Base-by-base conservation (phyloP, 768 basidiomycete genomes). In the Termitomyces sp. region DNA sequence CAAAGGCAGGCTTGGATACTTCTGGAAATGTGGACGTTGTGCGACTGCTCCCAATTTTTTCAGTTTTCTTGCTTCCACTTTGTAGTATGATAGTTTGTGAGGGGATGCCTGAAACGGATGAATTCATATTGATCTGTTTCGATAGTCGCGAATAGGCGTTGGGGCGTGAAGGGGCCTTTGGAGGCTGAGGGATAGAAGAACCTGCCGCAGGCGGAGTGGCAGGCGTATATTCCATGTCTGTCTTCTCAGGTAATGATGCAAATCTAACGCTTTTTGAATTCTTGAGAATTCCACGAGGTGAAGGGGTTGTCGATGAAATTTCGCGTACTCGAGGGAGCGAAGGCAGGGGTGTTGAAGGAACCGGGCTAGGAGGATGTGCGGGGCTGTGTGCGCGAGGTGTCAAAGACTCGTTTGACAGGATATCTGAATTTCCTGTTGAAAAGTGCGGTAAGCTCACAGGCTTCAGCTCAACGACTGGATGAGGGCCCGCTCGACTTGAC, bases 261-360 rank as follows among this genome's bases (percentile, higher is more conserved):
- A 80, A 80, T 45, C 77, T 74, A 55, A 80, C 78, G 42, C 70
- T 77, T 58, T 75, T 79, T 65, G 65, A 69, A 55, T 66, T 69
- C 57, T 75, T 76, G 36, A 76, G 65, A 34, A 76, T 74, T 39
- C 75, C 70, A 24, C 71, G 68, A 33, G 61, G 68, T 5, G 67
- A 67, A 22, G 67, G 63, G 13, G 61, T 52, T 12, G 58, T 54
- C 9, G 57, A 33, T 20, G 60, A 37, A 34, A 52, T 52, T 29
- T 54, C 56, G 15, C 48, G 33, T 26, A 49, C 34, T 18, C 3
- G 45, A 37, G 64, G 65, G 29, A 58, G 59, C 9, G 60, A 53
- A 48, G 59, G 60, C 33, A 57, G 55, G 28, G 60, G 64, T 26
- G 50, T 55, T 13, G 62, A 56, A 9, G 66, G 61, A 13, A 47